Base-by-base conservation (phyloP, 2,329 filamentous ascomycete species). In the Hysterium pulicare region DNA sequence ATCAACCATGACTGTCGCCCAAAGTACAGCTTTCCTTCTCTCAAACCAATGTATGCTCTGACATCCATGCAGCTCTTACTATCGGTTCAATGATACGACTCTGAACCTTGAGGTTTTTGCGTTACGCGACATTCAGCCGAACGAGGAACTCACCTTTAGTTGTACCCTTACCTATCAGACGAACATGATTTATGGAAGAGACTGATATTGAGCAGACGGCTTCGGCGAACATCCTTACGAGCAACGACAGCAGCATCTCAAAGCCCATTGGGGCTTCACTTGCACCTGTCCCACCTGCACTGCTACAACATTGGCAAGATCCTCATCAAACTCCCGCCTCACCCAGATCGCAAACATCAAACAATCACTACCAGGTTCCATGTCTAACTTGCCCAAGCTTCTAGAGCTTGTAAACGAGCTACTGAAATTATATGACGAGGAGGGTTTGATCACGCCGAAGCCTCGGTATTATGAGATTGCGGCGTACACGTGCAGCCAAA, bases 1-100 rank as follows among this genome's bases (percentile, higher is more conserved):
- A 59, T 64, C 44, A 66, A 66, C 37, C 62, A 64, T 34, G 61
- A 58, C 26, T 66, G 62, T 40, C 55, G 62, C 15, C 58, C 58
- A 13, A 66, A 64, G 47, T 52, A 43, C 31, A 28, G 7, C 42
- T 38, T n/a, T 20, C 39, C 33, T 22, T 22, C 10, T 37, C 28
- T 16, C 16, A 9, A 13, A 9, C 10, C 16, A 4, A 15, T 15
- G 3, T 19, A 20, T 32, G 13, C n/a, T n/a, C n/a, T n/a, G n/a
- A n/a, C n/a, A n/a, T n/a, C n/a, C n/a, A n/a, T 26, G 17, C 28
- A 51, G 49, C 23, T 51, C 62, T 1, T 51, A 54, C 39, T 64
- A 61, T 44, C 58, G 61, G 30, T 64, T 66, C 49, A 46, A 61
- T 41, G 51, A 59, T 46, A 51, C 46, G 19, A 57, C 57, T 0